Evolutionary conservation across 768 basidiomycete genomes (phyloP).

Genomic region (Gautieria morchelliformis): DNA sequence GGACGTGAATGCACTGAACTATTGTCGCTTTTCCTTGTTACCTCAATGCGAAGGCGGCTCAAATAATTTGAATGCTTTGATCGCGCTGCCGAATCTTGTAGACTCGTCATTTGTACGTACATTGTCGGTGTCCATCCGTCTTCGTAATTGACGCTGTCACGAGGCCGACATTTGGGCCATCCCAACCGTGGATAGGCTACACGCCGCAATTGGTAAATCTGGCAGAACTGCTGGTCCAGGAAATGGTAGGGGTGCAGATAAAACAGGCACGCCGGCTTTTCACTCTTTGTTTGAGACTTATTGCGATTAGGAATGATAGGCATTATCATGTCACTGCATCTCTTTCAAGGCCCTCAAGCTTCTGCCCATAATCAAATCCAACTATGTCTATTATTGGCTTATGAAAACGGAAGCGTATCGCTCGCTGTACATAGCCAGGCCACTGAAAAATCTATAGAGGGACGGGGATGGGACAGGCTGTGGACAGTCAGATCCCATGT

Average conservation of each 20-base stretch:
- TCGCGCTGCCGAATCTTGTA: constrained; percentile 82
- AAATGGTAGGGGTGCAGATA: constrained; percentile 42
- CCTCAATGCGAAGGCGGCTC: constrained; percentile 9
- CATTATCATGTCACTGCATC: constrained; percentile 82
- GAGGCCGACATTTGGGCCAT: constrained; percentile 86
- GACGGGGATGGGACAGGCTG: constrained; percentile 60
- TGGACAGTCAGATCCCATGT: constrained; percentile 63
- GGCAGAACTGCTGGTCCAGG: constrained; percentile 20
- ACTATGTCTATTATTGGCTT: constrained; percentile 61
- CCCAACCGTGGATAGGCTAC: constrained; percentile 57
- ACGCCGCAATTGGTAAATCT: constrained; percentile 75
- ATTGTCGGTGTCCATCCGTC: not conserved
- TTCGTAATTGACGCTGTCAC: not conserved
- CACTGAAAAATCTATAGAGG: constrained; percentile 47
- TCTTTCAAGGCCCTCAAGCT: constrained; percentile 26
- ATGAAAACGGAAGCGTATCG: constrained; percentile 83
- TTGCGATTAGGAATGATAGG: constrained; percentile 32
- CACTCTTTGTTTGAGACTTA: not conserved
- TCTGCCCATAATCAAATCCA: constrained; percentile 19
- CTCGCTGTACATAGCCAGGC: constrained; percentile 42
- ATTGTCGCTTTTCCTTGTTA: constrained; percentile 79
- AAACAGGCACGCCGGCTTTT: constrained; percentile 37
- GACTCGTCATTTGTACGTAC: constrained; percentile 70
- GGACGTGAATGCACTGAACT: constrained; percentile 90
- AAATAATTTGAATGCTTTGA: constrained; percentile 31